A percentile compares a stretch with the other conserved stretches of the same genome.
phyloP scores from a whole-genome alignment of 306 rosid genomes.

The Myrica gale region DNA sequence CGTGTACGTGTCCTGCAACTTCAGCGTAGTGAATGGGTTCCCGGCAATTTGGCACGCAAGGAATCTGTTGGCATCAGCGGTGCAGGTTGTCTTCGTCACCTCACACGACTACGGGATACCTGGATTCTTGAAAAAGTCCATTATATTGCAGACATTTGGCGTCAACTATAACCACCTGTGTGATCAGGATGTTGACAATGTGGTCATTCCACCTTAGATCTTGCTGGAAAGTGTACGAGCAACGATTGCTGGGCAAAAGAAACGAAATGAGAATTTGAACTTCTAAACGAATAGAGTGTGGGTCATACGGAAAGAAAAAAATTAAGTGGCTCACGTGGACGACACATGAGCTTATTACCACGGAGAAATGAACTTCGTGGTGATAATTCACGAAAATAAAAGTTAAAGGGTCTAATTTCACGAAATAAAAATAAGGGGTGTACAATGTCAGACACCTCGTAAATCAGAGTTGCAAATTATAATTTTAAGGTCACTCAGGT shows the following conservation, averaged over 20 bases:
- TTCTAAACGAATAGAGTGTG: too few relatives aligned
- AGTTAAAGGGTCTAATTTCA: too few relatives aligned
- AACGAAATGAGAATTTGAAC: too few relatives aligned
- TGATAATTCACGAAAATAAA: too few relatives aligned
- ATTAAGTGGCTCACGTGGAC: too few relatives aligned
- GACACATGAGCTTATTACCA: too few relatives aligned
- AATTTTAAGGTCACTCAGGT: too few relatives aligned
- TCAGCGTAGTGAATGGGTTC: conserved; percentile 81
- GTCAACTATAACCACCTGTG: conserved; percentile 64
- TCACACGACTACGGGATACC: conserved; percentile 91
- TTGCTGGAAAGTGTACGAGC: conserved; percentile 49
- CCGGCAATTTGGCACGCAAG: conserved; percentile 96
- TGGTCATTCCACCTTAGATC: conserved; percentile 80
- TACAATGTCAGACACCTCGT: too few relatives aligned
- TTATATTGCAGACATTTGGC: conserved; percentile 86
- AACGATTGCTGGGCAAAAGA: conserved; percentile 6
- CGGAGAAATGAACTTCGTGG: too few relatives aligned
- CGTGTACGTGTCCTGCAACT: conserved; percentile 88
- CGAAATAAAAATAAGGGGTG: too few relatives aligned
- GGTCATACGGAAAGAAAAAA: too few relatives aligned
- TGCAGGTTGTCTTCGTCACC: conserved; percentile 68
- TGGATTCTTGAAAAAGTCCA: conserved; percentile 61
- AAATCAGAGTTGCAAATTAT: too few relatives aligned
- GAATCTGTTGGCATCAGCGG: conserved; percentile 58
- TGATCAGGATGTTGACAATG: conserved; percentile 69